phyloP scores from a whole-genome alignment of 441 rosid species.

The Jatropha multifida region DNA sequence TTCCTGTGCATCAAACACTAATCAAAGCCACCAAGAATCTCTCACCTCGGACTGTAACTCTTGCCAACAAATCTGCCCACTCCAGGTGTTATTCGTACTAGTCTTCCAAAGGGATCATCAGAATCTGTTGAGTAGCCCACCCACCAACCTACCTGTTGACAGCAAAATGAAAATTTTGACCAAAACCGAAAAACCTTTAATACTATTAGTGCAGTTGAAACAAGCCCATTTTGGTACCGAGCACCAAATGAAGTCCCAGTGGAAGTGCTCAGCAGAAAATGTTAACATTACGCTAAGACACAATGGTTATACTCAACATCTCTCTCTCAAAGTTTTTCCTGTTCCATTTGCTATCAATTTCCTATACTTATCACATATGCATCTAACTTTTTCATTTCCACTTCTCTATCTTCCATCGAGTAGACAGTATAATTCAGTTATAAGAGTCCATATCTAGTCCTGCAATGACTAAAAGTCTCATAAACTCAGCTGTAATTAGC shows the following conservation, averaged over 20 bases:
- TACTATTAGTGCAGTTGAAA: not conserved
- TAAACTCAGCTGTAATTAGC: not conserved
- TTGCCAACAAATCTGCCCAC: conserved; percentile 88
- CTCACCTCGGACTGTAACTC: conserved; percentile 86
- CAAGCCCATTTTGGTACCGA: not conserved
- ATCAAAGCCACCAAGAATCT: conserved; percentile 17
- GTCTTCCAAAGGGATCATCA: conserved; percentile 81
- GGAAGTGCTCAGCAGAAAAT: conserved; percentile 1
- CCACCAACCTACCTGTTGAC: conserved; percentile 95
- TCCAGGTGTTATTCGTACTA: conserved; percentile 77
- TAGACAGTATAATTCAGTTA: not conserved
- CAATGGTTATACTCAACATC: not conserved
- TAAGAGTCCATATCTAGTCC: not conserved
- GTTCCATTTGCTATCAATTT: not conserved
- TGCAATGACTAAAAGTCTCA: not conserved
- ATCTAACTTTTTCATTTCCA: not conserved
- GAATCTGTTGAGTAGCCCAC: conserved; percentile 79
- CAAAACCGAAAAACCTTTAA: not conserved
- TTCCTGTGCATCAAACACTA: conserved; percentile 16
- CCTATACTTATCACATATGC: not conserved
- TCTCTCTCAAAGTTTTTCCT: not conserved
- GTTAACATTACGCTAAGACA: not conserved
- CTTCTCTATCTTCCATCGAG: not conserved
- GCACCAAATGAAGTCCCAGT: not conserved
- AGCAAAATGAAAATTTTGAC: conserved; percentile 17